Conservation (phyloP, 192 early-diverging fungal genomes). For the Kappamyces sp. region DNA sequence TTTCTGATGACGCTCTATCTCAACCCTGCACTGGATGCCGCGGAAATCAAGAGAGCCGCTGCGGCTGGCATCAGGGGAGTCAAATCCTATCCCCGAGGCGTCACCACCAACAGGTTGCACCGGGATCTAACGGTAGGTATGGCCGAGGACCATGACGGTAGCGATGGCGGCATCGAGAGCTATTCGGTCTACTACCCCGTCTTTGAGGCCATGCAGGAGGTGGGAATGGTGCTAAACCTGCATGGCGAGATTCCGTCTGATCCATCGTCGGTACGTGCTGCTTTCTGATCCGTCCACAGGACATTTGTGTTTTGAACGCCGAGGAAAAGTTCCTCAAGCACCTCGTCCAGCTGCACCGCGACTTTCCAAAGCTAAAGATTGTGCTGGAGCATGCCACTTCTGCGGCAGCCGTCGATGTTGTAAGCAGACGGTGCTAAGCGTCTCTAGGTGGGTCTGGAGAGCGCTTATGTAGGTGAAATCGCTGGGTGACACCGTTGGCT, state of each 20-base stretch:
- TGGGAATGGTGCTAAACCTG: constrained; percentile 88
- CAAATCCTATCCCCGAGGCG: constrained; percentile 49
- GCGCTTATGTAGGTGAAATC: constrained; percentile 60
- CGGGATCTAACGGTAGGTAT: too few species aligned
- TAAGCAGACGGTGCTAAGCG: constrained; percentile 17
- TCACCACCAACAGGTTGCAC: constrained; percentile 75
- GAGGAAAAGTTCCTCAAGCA: constrained; percentile 88
- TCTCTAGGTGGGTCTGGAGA: background rate
- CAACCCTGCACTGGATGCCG: constrained; percentile 76
- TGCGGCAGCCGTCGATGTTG: constrained; percentile 84
- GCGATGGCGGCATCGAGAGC: constrained; percentile 87
- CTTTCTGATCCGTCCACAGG: constrained; percentile 29
- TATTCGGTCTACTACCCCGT: constrained; percentile 86
- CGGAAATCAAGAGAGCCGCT: constrained; percentile 81
- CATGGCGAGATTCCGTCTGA: constrained; percentile 94
- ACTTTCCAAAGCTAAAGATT: constrained; percentile 90
- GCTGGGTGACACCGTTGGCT: constrained; percentile 84
- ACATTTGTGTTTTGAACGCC: constrained; percentile 92
- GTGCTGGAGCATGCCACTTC: constrained; percentile 97
- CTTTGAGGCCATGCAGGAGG: constrained; percentile 92
- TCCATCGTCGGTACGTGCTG: constrained; percentile 18
- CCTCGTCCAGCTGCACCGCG: constrained; percentile 74
- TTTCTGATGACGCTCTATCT: constrained; percentile 95
- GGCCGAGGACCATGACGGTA: constrained; percentile 11
- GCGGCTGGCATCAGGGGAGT: constrained; percentile 72